These are phyloP conservation scores for Asterionellopsis glacialis DNA, from an alignment of 108 stramenopile genomes.

Conservation along the genomic window DNA sequence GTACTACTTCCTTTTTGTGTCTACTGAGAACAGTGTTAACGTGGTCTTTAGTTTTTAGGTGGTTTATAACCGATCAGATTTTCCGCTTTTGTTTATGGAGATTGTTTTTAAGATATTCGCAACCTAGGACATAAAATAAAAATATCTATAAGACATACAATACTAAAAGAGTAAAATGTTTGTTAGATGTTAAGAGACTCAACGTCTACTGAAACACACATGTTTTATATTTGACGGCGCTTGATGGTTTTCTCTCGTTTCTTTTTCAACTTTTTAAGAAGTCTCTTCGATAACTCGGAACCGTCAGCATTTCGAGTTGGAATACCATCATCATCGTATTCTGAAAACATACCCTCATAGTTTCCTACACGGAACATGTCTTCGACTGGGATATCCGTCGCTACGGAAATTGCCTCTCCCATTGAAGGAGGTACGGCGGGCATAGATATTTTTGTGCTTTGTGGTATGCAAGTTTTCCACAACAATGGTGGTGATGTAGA, in stretches of 20 bases:
- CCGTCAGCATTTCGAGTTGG: constrained; percentile 54
- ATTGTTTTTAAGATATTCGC: too few relatives aligned
- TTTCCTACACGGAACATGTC: constrained; percentile 40
- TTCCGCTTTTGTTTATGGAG: too few relatives aligned
- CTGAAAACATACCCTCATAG: constrained; percentile 37
- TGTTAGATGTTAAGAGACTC: too few relatives aligned
- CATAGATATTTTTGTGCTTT: background rate
- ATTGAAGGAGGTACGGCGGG: background rate
- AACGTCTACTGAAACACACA: too few relatives aligned
- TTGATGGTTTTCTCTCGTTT: constrained; percentile 27
- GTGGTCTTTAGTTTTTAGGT: too few relatives aligned
- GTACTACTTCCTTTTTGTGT: too few relatives aligned
- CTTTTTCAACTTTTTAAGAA: constrained; percentile 45
- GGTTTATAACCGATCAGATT: too few relatives aligned
- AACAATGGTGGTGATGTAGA: too few relatives aligned
- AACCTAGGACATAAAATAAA: too few relatives aligned
- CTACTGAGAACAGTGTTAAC: too few relatives aligned
- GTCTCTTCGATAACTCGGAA: constrained; percentile 42
- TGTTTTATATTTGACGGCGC: background rate
- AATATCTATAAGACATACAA: too few relatives aligned
- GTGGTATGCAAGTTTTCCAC: constrained; percentile 28
- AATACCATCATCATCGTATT: constrained; percentile 30
- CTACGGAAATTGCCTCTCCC: background rate
- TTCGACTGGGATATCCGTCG: constrained; percentile 15
- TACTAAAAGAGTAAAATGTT: too few relatives aligned